These are phyloP conservation scores for Carpinus fangiana DNA, from an alignment of 306 rosid genomes.

Conservation along the genomic window DNA sequence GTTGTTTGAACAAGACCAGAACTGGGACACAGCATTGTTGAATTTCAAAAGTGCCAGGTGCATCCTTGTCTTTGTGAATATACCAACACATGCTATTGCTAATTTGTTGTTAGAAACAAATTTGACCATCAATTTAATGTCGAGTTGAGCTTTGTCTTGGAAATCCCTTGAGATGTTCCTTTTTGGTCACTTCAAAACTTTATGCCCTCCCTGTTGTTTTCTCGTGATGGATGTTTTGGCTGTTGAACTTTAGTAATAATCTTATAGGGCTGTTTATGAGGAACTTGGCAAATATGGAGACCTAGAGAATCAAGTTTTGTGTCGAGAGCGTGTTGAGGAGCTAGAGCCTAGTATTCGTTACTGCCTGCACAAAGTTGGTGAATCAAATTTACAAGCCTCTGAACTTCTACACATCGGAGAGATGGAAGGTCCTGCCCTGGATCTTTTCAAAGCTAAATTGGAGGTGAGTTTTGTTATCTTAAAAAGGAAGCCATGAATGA, in stretches of 20 bases:
- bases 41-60: constrained; percentile 98
- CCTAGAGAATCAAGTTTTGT: constrained; percentile 87
- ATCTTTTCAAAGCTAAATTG: constrained; percentile 88
- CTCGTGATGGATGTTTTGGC: background rate
- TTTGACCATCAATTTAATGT: background rate
- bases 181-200: background rate
- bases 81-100: constrained; percentile 1
- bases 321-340: constrained; percentile 97
- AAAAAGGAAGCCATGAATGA: background rate
- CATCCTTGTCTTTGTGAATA: constrained; percentile 25
- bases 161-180: background rate
- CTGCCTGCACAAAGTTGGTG: constrained; percentile 89
- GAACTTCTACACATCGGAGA: constrained; percentile 90
- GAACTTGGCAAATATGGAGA: constrained; percentile 97
- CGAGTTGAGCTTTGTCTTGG: background rate
- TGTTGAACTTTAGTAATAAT: background rate
- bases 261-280: constrained; percentile 84
- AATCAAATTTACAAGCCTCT: constrained; percentile 90
- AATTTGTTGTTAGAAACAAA: background rate
- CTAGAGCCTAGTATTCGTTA: constrained; percentile 94
- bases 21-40: constrained; percentile 87
- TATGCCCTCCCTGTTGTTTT: background rate
- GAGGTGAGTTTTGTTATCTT: constrained; percentile 63
- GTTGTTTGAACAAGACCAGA: constrained; percentile 93
- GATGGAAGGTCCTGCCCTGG: constrained; percentile 99